Evolutionary conservation across 371 early-diverging fungal species (phyloP), one percentile per base, ranked within the genome.

Genomic region (Synchytrium microbalum): DNA sequence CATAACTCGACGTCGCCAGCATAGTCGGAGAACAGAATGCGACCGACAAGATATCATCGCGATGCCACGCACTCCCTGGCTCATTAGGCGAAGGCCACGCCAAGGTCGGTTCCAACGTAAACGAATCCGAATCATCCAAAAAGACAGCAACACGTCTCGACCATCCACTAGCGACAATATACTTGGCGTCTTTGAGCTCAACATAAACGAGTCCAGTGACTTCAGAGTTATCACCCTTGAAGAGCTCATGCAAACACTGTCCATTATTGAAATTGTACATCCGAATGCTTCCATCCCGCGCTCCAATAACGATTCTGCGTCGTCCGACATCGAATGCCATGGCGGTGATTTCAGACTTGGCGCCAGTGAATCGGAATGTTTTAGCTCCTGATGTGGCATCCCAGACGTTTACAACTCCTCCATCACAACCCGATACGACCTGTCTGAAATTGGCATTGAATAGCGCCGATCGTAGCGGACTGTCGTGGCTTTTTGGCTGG

Each of bases 261-360:
- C 81, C 81, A 59, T 81, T 81, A 67, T 78, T 77, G 66, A 74
- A 77, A 58, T 81, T 81, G 76, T 76, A 81, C n/a, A 73, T 65
- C 8, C 62, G 60, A 3, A 81, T 74, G 2, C 71, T 75, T 23
- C 81, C 81, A 58, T 81, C 74, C 69, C 78, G 1, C 2, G 67
- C 78, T 0, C 81, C 81, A 19, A 78, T 80, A 27, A 78, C 62
- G 16, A 80, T 63, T 10, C 74, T 58, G 26, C 81, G 62, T 32
- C 65, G 54, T 0, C 68, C 64, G 3, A 65, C 2, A 54, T 80
- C 81, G 59, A 78, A 78, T 2, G 75, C 59, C 69, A 75, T 70
- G 3, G 81, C 78, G 0, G 78, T 80, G 27, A 78, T 74, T 63
- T 78, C 78, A 25, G 72, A 59, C 51, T 70, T 75, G 46, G 56